Evolutionary conservation across 371 early-diverging fungal species (phyloP).

Genomic region (Mortierella sp.): DNA sequence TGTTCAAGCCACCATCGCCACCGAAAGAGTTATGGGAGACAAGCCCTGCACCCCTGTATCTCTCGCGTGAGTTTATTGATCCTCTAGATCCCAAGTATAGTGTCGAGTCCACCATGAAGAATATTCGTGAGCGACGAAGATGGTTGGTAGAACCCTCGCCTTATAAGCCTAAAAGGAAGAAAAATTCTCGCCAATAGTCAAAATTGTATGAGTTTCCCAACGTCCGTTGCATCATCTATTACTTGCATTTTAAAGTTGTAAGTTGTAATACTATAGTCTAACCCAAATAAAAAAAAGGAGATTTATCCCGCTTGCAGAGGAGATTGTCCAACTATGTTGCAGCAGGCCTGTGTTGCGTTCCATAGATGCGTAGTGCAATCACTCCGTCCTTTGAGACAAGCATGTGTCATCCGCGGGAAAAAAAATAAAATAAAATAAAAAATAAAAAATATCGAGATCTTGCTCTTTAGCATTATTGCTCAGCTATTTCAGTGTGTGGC

Average conservation of each 20-base stretch:
- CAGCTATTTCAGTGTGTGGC: neutral
- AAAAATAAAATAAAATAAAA: neutral
- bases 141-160: slow-evolving; percentile 2
- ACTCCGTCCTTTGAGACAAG: neutral
- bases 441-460: neutral
- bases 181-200: neutral
- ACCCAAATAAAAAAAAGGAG: neutral
- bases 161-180: neutral
- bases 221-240: too few relatives aligned
- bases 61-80: slow-evolving; percentile 18
- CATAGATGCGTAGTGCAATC: neutral
- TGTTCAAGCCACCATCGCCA: neutral
- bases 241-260: too few relatives aligned
- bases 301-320: neutral
- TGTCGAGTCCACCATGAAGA: neutral
- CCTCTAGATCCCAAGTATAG: slow-evolving; percentile 25
- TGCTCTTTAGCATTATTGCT: too few relatives aligned
- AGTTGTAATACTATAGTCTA: neutral
- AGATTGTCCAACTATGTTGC: neutral
- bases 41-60: slow-evolving; percentile 8
- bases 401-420: slow-evolving; percentile 9
- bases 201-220: too few relatives aligned
- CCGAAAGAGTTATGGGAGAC: neutral
- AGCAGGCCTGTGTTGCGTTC: neutral
- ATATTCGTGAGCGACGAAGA: neutral